A percentile compares a stretch with the other conserved stretches of the same genome.
Evolutionary conservation across 2,329 filamentous ascomycete species (phyloP).

Genomic region (Claviceps quebecensis): DNA sequence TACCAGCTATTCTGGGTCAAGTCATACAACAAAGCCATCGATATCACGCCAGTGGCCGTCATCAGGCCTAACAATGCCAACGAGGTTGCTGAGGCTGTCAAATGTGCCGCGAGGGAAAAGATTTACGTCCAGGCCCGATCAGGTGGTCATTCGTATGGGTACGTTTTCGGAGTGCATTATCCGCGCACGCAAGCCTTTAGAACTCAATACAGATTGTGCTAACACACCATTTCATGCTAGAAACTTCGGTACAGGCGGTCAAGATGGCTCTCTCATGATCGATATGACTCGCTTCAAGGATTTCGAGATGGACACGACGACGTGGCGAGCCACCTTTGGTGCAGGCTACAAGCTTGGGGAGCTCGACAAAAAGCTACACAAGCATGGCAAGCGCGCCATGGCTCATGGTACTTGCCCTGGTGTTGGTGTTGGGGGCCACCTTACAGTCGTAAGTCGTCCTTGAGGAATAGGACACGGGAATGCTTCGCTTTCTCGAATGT

Average conservation of each 20-base stretch:
- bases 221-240: conserved; percentile 9
- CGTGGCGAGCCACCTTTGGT: conserved; percentile 41
- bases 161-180: conserved; percentile 9
- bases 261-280: conserved; percentile 36
- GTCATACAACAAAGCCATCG: conserved; percentile 37
- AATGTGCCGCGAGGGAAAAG: conserved; percentile 36
- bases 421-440: conserved; percentile 43
- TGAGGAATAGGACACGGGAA: not conserved
- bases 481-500: not conserved
- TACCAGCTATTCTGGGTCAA: conserved; percentile 37
- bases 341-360: conserved; percentile 38
- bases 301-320: conserved; percentile 37
- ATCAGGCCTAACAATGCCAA: conserved; percentile 36
- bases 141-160: conserved; percentile 52
- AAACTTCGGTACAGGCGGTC: conserved; percentile 33
- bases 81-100: conserved; percentile 42
- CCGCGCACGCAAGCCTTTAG: not conserved
- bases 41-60: conserved; percentile 39
- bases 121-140: conserved; percentile 47
- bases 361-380: conserved; percentile 34
- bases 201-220: not conserved
- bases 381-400: conserved; percentile 40
- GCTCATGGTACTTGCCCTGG: conserved; percentile 45
- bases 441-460: conserved; percentile 32
- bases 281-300: conserved; percentile 39